Base-by-base conservation (phyloP, 2,329 filamentous ascomycete genomes). In the Neonectria faginata region DNA sequence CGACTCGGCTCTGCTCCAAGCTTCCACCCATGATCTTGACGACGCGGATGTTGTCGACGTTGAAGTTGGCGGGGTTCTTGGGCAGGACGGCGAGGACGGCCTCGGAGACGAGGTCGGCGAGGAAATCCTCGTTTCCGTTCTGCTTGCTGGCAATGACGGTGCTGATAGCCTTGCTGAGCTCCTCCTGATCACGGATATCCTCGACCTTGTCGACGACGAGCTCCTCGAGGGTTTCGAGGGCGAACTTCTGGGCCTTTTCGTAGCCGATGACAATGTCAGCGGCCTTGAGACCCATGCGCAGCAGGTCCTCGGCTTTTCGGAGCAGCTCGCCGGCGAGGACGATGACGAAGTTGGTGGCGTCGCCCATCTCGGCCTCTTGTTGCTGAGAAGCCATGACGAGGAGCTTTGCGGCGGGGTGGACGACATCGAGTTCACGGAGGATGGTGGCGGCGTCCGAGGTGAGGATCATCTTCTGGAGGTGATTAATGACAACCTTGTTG, bases 401-500 rank as follows among this genome's bases (percentile, higher is more conserved):
- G 70, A 99, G 86, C 84, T 99, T 99, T 56, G 96, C 97, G 62
- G 96, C 96, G 67, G 97, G 96, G 84, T 99, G 96, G 61, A 99
- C 94, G 68, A 99, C 96, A 77, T 99, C 96, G 80, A 99, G 89
- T 84, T 99, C 97, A 77, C 94, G 91, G 74, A 99, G 88, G 78
- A 99, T 99, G 47, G 96, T 98, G 71, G 96, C 96, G 70, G 96
- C 96, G 78, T 99, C 96, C 66, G 94, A 98, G 73, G 97, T 99
- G 70, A 99, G 86, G 75, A 97, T 97, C 96, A 99, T 97, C 87
- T 99, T 99, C 82, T 97, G 93, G 68, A 99, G 87, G 84, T 99
- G 97, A 86, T 99, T 99, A 86, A 99, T 98, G 84, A 99, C 93
- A 78, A 99, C 94, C 86, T 99, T 99, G 87, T 99, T 99, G 82